Percentiles rank a stretch among this genome's conserved stretches.
These are phyloP conservation scores for Aspergillus brunneoviolaceus DNA, from an alignment of 2,329 filamentous ascomycete genomes.

Conservation along the genomic window DNA sequence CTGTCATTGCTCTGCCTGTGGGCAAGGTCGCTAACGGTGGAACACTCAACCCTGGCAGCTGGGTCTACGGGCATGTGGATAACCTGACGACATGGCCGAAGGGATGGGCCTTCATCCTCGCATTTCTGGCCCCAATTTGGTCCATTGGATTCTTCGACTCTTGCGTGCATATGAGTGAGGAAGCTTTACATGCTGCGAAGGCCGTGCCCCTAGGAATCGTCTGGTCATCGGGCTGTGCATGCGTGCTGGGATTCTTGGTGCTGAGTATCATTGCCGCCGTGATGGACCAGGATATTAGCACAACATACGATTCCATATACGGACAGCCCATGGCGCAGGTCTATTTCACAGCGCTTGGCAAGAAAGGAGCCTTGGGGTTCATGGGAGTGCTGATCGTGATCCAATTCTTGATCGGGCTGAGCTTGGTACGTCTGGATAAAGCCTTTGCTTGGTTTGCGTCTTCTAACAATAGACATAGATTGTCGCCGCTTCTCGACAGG, in stretches of 20 bases:
- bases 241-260: constrained; percentile 58
- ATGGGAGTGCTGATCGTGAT: constrained; percentile 61
- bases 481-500: constrained; percentile 60
- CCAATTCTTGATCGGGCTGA: constrained; percentile 63
- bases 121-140: constrained; percentile 64
- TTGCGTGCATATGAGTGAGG: constrained; percentile 61
- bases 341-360: constrained; percentile 61
- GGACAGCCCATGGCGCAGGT: constrained; percentile 61
- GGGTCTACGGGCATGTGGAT: constrained; percentile 57
- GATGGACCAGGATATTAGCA: constrained; percentile 54
- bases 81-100: constrained; percentile 60
- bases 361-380: constrained; percentile 57
- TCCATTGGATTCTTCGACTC: constrained; percentile 56
- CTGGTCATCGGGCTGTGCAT: constrained; percentile 52
- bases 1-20: constrained; percentile 58
- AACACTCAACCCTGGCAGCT: constrained; percentile 41
- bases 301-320: constrained; percentile 50
- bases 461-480: constrained; percentile 31
- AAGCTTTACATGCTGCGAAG: constrained; percentile 59
- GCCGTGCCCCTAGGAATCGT: constrained; percentile 62
- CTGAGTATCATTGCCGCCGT: constrained; percentile 59
- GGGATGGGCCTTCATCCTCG: constrained; percentile 60
- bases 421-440: constrained; percentile 38
- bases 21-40: constrained; percentile 40
- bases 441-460: not conserved